Percentiles rank a stretch among this genome's conserved stretches.
phyloP scores from a whole-genome alignment of 2,329 filamentous ascomycete species.

The Pseudogymnoascus sp. region DNA sequence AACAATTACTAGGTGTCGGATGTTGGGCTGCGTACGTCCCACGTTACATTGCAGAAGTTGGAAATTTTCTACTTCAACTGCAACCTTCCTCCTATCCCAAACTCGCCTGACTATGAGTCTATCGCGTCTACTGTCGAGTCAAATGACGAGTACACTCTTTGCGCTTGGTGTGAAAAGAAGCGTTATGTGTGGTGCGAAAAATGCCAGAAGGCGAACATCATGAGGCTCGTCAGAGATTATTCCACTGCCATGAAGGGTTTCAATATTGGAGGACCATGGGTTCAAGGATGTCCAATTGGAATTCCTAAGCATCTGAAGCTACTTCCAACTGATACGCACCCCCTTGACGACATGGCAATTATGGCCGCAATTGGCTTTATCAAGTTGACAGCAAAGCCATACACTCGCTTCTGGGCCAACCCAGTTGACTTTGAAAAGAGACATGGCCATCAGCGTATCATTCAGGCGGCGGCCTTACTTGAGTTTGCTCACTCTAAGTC shows the following conservation, averaged over 20 bases:
- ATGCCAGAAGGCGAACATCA: background rate
- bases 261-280: background rate
- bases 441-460: constrained; percentile 15
- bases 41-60: constrained; percentile 5
- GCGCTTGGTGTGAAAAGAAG: background rate
- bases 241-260: constrained; percentile 2
- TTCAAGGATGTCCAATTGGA: background rate
- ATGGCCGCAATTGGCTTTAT: constrained; percentile 26
- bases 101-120: background rate
- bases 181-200: constrained; percentile 2
- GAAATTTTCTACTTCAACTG: constrained; percentile 7
- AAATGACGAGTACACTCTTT: background rate
- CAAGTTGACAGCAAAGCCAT: constrained; percentile 20
- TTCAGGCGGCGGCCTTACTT: constrained; percentile 26
- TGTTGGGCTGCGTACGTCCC: background rate
- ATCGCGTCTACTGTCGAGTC: background rate
- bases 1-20: background rate
- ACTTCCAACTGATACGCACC: constrained; percentile 27
- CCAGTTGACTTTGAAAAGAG: constrained; percentile 10
- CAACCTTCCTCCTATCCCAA: background rate
- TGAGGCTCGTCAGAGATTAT: constrained; percentile 3
- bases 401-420: background rate
- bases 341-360: constrained; percentile 27
- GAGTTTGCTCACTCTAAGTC: constrained; percentile 27
- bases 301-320: constrained; percentile 11